phyloP scores from a whole-genome alignment of 129 eudicot species.

The Arctium minus region DNA sequence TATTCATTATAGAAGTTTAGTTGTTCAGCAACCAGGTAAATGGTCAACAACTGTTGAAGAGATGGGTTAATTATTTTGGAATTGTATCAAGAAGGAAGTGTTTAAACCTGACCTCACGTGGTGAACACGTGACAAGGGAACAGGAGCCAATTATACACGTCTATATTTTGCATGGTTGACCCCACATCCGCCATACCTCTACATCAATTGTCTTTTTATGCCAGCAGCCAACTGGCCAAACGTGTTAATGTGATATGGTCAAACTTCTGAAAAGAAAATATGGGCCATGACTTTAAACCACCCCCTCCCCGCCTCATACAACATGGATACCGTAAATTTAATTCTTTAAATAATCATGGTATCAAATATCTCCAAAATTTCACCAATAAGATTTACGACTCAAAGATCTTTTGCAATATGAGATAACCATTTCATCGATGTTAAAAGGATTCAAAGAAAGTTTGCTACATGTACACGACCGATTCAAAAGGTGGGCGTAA shows the following conservation, averaged over 20 bases:
- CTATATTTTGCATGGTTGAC: conserved; percentile 24
- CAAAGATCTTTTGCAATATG: background rate
- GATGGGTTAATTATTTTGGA: background rate
- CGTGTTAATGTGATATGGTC: background rate
- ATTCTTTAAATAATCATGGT: background rate
- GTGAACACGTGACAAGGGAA: conserved; percentile 20
- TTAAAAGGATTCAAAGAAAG: background rate
- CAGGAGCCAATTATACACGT: background rate
- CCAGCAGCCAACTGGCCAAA: conserved; percentile 6
- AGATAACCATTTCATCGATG: background rate
- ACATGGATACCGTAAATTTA: background rate
- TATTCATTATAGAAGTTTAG: background rate
- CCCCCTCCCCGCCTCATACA: background rate
- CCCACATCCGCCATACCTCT: conserved; percentile 1
- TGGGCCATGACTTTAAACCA: background rate
- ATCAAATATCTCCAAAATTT: background rate
- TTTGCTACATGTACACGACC: background rate
- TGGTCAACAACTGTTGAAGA: background rate
- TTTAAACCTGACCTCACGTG: conserved; percentile 11
- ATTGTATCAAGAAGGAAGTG: background rate
- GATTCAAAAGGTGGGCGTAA: background rate
- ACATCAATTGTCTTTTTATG: background rate
- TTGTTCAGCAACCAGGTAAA: background rate
- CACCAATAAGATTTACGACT: background rate
- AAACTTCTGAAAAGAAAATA: background rate